Evolutionary conservation across 2,329 filamentous ascomycete genomes (phyloP).

Genomic region (Neocucurbitaria cava): DNA sequence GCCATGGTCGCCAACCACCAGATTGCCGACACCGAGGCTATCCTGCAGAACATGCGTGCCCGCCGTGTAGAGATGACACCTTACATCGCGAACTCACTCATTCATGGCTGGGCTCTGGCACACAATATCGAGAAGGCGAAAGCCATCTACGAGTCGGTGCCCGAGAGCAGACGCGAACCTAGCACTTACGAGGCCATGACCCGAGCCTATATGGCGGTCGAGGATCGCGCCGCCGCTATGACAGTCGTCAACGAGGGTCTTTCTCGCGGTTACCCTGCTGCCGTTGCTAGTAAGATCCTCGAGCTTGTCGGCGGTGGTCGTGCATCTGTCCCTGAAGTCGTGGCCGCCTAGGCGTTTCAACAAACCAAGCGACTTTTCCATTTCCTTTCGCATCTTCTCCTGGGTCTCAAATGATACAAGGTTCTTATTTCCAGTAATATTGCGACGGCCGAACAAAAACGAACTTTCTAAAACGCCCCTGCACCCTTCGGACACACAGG

Average conservation of each 20-base stretch:
- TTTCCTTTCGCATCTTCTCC: conserved; percentile 3
- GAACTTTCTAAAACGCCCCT: conserved; percentile 24
- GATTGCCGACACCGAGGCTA: conserved; percentile 72
- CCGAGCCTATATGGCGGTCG: conserved; percentile 83
- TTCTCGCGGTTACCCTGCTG: conserved; percentile 84
- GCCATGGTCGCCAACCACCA: conserved; percentile 94
- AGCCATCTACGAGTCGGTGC: conserved; percentile 79
- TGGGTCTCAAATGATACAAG: conserved; percentile 15
- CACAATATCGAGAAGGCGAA: conserved; percentile 81
- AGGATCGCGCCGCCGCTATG: conserved; percentile 79
- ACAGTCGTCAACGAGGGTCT: conserved; percentile 88
- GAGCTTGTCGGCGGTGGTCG: conserved; percentile 71
- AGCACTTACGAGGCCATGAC: conserved; percentile 99
- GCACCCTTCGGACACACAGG: conserved; percentile 8
- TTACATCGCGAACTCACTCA: conserved; percentile 97
- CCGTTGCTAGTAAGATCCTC: conserved; percentile 91
- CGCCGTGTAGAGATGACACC: conserved; percentile 85
- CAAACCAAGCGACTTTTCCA: conserved; percentile 8
- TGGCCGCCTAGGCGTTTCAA: conserved; percentile 16
- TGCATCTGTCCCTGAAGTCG: conserved; percentile 26
- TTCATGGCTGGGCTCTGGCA: conserved; percentile 92
- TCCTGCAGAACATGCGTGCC: conserved; percentile 77
- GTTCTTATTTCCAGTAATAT: conserved; percentile 13
- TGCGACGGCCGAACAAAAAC: conserved; percentile 29
- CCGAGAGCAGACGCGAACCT: conserved; percentile 82